These are phyloP conservation scores for Aspergillus heteromorphus DNA, from an alignment of 495 filamentous ascomycete species.

Conservation along the genomic window DNA sequence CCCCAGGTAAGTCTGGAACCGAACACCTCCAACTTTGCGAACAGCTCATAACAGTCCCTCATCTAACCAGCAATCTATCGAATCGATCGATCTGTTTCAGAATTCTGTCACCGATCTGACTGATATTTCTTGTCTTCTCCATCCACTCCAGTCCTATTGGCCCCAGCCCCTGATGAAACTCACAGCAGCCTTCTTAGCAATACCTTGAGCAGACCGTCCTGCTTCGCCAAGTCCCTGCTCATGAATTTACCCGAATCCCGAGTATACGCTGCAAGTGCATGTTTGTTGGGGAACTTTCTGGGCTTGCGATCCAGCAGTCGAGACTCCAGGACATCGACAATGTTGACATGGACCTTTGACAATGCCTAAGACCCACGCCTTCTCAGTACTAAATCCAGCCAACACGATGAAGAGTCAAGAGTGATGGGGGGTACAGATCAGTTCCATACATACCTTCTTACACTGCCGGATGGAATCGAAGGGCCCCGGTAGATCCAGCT, in stretches of 20 bases:
- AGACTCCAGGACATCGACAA: slow-evolving; percentile 48
- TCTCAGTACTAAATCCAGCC: not conserved
- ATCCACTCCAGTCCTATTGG: not conserved
- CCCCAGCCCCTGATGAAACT: not conserved
- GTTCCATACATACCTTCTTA: slow-evolving; percentile 32
- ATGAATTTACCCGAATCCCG: slow-evolving; percentile 27
- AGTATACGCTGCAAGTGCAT: slow-evolving; percentile 36
- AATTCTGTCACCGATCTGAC: not conserved
- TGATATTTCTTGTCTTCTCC: not conserved
- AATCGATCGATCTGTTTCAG: not conserved
- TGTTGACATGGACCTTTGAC: slow-evolving; percentile 40
- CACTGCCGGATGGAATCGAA: slow-evolving; percentile 34
- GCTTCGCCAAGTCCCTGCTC: slow-evolving; percentile 28
- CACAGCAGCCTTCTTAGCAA: slow-evolving; percentile 28
- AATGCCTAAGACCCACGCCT: slow-evolving; percentile 19
- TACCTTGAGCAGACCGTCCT: slow-evolving; percentile 32
- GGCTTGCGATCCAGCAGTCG: slow-evolving; percentile 24
- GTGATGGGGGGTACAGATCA: not conserved
- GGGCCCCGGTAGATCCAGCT: slow-evolving; percentile 22
- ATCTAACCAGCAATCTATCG: not conserved
- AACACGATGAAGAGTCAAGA: not conserved
- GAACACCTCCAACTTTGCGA: not conserved
- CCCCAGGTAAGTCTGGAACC: not conserved
- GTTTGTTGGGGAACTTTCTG: slow-evolving; percentile 24
- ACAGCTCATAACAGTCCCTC: not conserved